A percentile compares a stretch with the other conserved stretches of the same genome.
phyloP scores from a whole-genome alignment of 2,329 filamentous ascomycete genomes.

The Penicillium sp. region DNA sequence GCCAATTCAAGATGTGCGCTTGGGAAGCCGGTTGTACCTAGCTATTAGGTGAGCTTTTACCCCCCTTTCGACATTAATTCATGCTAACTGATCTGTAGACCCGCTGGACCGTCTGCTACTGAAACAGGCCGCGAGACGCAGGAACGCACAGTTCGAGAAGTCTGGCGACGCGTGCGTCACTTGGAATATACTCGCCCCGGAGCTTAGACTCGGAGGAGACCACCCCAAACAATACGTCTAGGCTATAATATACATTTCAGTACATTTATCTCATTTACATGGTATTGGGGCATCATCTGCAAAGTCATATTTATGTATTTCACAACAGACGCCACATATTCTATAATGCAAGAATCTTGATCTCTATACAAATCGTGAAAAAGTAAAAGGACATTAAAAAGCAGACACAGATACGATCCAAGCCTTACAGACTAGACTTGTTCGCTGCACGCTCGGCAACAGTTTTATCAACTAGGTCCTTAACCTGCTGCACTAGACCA shows the following conservation, averaged over 20 bases:
- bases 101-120: constrained; percentile 63
- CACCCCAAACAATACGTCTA: too few relatives aligned
- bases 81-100: constrained; percentile 46
- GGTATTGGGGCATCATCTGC: too few relatives aligned
- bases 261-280: background rate
- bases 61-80: constrained; percentile 2
- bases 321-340: constrained; percentile 19
- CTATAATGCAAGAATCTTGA: constrained; percentile 29
- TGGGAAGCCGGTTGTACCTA: constrained; percentile 72
- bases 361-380: constrained; percentile 28
- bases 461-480: constrained; percentile 54
- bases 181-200: constrained; percentile 72
- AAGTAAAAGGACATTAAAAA: constrained; percentile 13
- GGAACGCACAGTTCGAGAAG: constrained; percentile 71
- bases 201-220: constrained; percentile 36
- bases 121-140: constrained; percentile 71
- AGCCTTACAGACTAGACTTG: constrained; percentile 32
- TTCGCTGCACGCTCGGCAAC: constrained; percentile 46
- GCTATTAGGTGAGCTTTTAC: constrained; percentile 68
- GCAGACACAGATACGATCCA: constrained; percentile 6
- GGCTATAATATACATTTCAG: background rate
- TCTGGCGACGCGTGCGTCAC: constrained; percentile 70
- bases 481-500: constrained; percentile 58
- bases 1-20: constrained; percentile 61
- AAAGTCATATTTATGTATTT: too few relatives aligned